These are phyloP conservation scores for Pisolithus tinctorius DNA, from an alignment of 768 basidiomycete species.

Conservation along the genomic window DNA sequence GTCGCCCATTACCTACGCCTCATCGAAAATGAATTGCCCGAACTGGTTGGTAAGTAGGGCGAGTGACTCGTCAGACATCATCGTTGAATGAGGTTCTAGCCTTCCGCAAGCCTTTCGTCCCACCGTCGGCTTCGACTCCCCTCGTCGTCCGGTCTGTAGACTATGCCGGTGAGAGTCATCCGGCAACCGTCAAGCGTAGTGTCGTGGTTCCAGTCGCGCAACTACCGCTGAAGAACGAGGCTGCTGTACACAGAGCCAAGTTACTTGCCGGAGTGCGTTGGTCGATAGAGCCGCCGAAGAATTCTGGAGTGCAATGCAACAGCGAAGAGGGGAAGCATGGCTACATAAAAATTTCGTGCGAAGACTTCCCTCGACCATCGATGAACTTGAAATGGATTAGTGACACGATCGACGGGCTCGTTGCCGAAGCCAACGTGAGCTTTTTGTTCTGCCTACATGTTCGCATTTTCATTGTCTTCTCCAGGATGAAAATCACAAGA, in stretches of 20 bases:
- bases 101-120: slow-evolving; percentile 73
- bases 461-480: slow-evolving; percentile 7
- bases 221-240: slow-evolving; percentile 57
- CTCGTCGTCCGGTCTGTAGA: slow-evolving; percentile 68
- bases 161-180: slow-evolving; percentile 74
- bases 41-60: slow-evolving; percentile 64
- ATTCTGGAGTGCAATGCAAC: slow-evolving; percentile 48
- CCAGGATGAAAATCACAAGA: slow-evolving; percentile 29
- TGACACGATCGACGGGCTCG: slow-evolving; percentile 72
- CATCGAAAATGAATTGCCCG: slow-evolving; percentile 85
- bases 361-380: slow-evolving; percentile 71
- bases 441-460: not conserved
- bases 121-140: slow-evolving; percentile 52
- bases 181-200: slow-evolving; percentile 60
- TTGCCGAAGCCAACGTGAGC: slow-evolving; percentile 83
- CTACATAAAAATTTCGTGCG: slow-evolving; percentile 86
- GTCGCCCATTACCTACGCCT: slow-evolving; percentile 73
- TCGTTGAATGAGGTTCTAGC: slow-evolving; percentile 36
- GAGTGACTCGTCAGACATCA: slow-evolving; percentile 1
- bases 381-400: slow-evolving; percentile 96
- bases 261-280: slow-evolving; percentile 86
- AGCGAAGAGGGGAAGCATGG: slow-evolving; percentile 54
- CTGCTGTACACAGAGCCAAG: slow-evolving; percentile 77
- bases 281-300: slow-evolving; percentile 65
- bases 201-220: slow-evolving; percentile 70